These are phyloP conservation scores for Apiospora marii DNA, from an alignment of 2,329 filamentous ascomycete genomes.

Conservation along the genomic window DNA sequence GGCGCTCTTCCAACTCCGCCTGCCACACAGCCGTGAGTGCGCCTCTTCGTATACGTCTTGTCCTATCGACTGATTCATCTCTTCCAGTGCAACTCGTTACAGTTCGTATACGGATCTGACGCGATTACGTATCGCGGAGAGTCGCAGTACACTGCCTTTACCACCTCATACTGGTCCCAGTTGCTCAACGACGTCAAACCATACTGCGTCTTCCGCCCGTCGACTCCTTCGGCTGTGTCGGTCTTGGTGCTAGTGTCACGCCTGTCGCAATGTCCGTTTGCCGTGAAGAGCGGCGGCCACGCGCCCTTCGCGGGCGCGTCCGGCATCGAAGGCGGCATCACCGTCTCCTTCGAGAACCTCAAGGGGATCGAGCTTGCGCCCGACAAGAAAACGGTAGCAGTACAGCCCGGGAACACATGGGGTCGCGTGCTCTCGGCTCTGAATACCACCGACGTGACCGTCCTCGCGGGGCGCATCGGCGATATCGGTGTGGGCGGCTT, in stretches of 20 bases:
- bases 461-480: conserved; percentile 36
- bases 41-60: too few species aligned
- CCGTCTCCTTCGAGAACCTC: conserved; percentile 36
- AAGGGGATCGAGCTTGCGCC: conserved; percentile 40
- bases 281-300: conserved; percentile 44
- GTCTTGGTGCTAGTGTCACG: background rate
- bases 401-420: conserved; percentile 42
- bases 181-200: background rate
- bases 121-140: background rate
- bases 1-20: background rate
- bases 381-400: conserved; percentile 37
- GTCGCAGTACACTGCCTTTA: background rate
- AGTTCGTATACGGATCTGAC: background rate
- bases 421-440: conserved; percentile 33
- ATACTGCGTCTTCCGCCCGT: background rate
- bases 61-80: background rate
- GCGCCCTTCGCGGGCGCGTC: conserved; percentile 35
- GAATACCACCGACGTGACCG: conserved; percentile 26
- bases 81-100: background rate
- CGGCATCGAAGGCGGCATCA: conserved; percentile 32
- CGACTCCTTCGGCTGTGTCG: background rate
- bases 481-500: conserved; percentile 39
- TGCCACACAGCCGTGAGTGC: background rate
- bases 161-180: background rate
- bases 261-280: conserved; percentile 44